phyloP scores from a whole-genome alignment of 345 rosid genomes.

The Angophora floribunda region DNA sequence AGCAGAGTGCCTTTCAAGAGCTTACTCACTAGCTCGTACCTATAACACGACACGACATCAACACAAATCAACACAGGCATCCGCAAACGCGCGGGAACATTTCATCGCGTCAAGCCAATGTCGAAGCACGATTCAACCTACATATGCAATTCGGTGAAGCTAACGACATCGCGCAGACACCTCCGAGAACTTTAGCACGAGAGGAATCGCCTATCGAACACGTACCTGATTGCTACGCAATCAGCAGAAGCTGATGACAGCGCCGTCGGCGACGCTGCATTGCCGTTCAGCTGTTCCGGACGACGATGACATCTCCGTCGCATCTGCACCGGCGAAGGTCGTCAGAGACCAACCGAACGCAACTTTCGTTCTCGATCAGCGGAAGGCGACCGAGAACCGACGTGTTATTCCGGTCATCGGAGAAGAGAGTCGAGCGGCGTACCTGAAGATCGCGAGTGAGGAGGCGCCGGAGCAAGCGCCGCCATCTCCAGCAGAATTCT shows the following conservation, averaged over 20 bases:
- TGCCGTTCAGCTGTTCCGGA: background rate
- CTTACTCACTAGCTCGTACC: background rate
- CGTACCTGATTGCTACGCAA: background rate
- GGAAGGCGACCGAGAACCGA: background rate
- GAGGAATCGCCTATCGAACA: background rate
- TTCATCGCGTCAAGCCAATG: background rate
- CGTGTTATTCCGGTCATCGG: background rate
- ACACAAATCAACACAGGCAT: background rate
- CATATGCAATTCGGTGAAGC: background rate
- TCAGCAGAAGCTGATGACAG: background rate
- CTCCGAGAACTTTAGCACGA: background rate
- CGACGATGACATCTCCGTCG: background rate
- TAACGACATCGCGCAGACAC: background rate
- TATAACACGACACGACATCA: background rate
- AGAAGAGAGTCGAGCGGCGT: background rate
- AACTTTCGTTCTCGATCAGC: background rate
- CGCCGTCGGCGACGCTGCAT: background rate
- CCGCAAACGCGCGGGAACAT: background rate
- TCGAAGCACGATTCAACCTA: background rate
- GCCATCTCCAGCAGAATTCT: background rate
- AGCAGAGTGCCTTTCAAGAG: background rate
- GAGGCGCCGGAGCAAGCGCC: background rate
- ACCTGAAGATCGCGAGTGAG: background rate
- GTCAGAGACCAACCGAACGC: background rate
- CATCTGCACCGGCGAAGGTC: background rate